These are phyloP conservation scores for Grammothele lineata DNA, from an alignment of 768 basidiomycete genomes.

Conservation along the genomic window DNA sequence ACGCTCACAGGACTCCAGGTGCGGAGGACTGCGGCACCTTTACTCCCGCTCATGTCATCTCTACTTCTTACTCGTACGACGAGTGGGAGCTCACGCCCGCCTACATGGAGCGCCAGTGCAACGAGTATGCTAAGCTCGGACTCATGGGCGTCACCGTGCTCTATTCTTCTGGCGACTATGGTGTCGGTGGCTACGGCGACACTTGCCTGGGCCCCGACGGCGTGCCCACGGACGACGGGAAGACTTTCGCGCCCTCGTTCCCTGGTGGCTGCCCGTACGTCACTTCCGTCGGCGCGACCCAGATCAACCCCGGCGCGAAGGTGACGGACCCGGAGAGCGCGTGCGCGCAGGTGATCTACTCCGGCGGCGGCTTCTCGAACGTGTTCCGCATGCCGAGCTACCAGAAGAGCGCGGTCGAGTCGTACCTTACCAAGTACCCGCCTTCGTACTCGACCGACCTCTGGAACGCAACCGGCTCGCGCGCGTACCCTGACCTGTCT, in stretches of 20 bases:
- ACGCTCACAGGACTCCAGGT: neutral
- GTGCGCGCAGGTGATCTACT: slow-evolving; percentile 33
- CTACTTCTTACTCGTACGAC: slow-evolving; percentile 36
- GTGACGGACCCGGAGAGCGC: slow-evolving; percentile 34
- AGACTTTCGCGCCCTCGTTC: slow-evolving; percentile 15
- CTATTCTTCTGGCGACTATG: slow-evolving; percentile 42
- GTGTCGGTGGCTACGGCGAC: slow-evolving; percentile 35
- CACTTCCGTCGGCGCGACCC: slow-evolving; percentile 34
- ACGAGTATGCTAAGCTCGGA: slow-evolving; percentile 42
- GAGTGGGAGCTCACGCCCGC: slow-evolving; percentile 32
- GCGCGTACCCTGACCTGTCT: slow-evolving; percentile 30
- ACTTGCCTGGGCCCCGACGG: slow-evolving; percentile 32
- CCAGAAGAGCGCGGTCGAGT: slow-evolving; percentile 27
- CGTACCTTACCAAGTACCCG: slow-evolving; percentile 27
- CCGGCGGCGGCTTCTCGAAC: slow-evolving; percentile 39
- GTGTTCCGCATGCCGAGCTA: slow-evolving; percentile 33
- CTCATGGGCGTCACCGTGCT: slow-evolving; percentile 35
- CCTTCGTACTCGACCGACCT: slow-evolving; percentile 29
- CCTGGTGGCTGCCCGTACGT: slow-evolving; percentile 38
- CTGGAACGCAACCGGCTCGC: slow-evolving; percentile 32
- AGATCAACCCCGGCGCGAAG: slow-evolving; percentile 28
- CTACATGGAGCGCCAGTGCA: slow-evolving; percentile 38
- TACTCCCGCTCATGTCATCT: slow-evolving; percentile 34
- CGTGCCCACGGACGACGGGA: slow-evolving; percentile 2
- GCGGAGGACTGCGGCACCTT: slow-evolving; percentile 30